Evolutionary conservation across 352 stramenopile species (phyloP), one percentile per base, ranked within the genome.

Genomic region (Phytophthora cajani): DNA sequence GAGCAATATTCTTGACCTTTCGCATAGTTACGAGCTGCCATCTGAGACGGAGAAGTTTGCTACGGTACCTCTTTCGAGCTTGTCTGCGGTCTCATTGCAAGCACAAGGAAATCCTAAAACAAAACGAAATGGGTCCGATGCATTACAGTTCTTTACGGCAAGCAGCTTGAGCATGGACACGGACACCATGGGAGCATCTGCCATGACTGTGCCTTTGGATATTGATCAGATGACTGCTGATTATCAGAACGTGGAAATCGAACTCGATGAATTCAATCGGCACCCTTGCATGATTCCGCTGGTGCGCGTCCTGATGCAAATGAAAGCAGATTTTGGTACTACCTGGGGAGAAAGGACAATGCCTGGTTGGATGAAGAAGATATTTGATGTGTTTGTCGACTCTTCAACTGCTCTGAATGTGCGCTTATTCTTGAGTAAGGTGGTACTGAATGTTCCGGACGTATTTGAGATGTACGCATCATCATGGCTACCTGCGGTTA

Each of bases 291-390:
- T 96, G 84, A 78, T 91, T 16, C 73, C 85, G 6, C 54, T 96
- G 14, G 21, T 94, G 40, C 78, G 87, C 9, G 82, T 91, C 11
- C 69, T 96, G n/a, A 67, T 92, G 32, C 74, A 92, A 62, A 94
- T 96, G 81, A 88, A 94, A 62, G 57, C 57, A 7, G 82, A 93
- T 40, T 96, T 94, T 66, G 74, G 81, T 12, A 69, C 62, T 12
- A 77, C 62, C 12, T 96, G 89, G 89, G 62, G 67, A 3, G 46
- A 59, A 14, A 74, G 63, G 3, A n/a, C 40, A 2, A 93, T 94
- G 87, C 89, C 87, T 21, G 74, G 71, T 11, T 96, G 89, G 89
- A 96, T 96, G 86, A 81, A 86, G 17, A 93, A 88, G 60, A 69
- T 96, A 5, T 89, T 78, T 51, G 68, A 81, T 27, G 76, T 92